Evolutionary conservation across 768 basidiomycete species (phyloP).

Genomic region (Lactarius sp.): DNA sequence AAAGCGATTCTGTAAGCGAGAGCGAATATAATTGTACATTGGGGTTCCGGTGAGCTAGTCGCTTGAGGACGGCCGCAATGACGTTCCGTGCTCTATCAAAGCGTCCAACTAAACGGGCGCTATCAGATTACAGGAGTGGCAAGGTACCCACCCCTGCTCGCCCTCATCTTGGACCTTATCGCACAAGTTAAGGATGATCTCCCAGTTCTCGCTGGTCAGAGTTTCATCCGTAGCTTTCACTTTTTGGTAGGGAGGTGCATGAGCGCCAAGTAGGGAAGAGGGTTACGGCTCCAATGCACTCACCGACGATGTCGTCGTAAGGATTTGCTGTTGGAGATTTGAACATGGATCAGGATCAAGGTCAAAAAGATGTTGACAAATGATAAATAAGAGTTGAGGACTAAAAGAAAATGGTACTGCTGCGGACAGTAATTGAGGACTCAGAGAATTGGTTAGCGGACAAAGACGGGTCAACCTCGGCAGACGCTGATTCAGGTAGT

Average conservation of each 20-base stretch:
- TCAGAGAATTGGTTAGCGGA: neutral
- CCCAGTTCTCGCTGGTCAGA: slow-evolving; percentile 93
- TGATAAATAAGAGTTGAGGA: neutral
- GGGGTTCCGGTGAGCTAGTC: slow-evolving; percentile 88
- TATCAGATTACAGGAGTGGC: slow-evolving; percentile 1
- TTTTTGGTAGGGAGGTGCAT: slow-evolving; percentile 31
- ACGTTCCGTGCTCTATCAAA: slow-evolving; percentile 81
- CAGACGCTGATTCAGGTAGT: no score
- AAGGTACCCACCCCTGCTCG: slow-evolving; percentile 63
- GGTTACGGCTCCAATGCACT: slow-evolving; percentile 28
- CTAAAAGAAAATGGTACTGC: neutral
- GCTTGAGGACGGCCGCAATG: slow-evolving; percentile 80
- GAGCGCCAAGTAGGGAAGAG: slow-evolving; percentile 6
- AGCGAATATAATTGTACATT: slow-evolving; percentile 96
- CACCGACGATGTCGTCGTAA: slow-evolving; percentile 88
- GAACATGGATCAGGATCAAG: slow-evolving; percentile 50
- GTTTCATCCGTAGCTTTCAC: slow-evolving; percentile 98
- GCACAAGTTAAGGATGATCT: slow-evolving; percentile 86
- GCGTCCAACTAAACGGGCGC: slow-evolving; percentile 7
- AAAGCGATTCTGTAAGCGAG: slow-evolving; percentile 79
- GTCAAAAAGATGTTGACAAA: neutral
- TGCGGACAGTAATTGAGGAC: slow-evolving; percentile 2
- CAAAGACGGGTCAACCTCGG: no score
- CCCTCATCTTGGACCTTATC: slow-evolving; percentile 95
- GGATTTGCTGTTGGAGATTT: slow-evolving; percentile 56